Percentiles rank a stretch among this genome's conserved stretches.
phyloP scores from a whole-genome alignment of 306 rosid species.

The Styphnolobium japonicum region DNA sequence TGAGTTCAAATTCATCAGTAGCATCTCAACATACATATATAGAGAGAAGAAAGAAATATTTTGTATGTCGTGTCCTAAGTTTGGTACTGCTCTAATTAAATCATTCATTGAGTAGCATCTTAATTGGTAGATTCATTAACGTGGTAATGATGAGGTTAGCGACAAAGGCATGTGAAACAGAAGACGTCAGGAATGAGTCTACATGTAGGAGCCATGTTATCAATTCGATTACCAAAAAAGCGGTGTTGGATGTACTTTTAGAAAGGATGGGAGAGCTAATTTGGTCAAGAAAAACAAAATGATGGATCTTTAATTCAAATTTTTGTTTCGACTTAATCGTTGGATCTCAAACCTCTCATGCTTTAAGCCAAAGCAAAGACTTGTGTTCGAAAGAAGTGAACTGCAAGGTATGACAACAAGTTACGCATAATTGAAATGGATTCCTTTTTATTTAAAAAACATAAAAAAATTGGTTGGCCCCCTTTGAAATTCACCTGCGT shows the following conservation, averaged over 20 bases:
- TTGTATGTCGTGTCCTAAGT: too few relatives aligned
- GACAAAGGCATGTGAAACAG: constrained; percentile 6
- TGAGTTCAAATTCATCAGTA: too few relatives aligned
- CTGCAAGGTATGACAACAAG: constrained; percentile 33
- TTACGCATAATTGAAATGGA: constrained; percentile 20
- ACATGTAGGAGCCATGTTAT: constrained; percentile 15
- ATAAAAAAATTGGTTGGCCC: neutral
- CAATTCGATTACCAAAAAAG: neutral
- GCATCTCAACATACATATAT: too few relatives aligned
- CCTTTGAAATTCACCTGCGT: constrained; percentile 32
- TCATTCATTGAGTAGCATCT: too few relatives aligned
- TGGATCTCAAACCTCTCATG: constrained; percentile 38
- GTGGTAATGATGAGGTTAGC: neutral
- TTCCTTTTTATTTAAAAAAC: neutral
- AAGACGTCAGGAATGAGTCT: too few relatives aligned
- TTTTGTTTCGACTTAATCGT: constrained; percentile 21
- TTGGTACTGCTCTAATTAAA: too few relatives aligned
- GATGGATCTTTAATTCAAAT: constrained; percentile 51
- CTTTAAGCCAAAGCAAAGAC: constrained; percentile 70
- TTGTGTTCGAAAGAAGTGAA: constrained; percentile 45
- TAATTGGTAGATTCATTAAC: too few relatives aligned
- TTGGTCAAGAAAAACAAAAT: constrained; percentile 13
- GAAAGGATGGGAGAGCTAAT: constrained; percentile 38
- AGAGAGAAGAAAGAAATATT: too few relatives aligned
- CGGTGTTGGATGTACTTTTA: constrained; percentile 8